phyloP scores from a whole-genome alignment of 306 rosid species.

The Astragalus membranaceus region DNA sequence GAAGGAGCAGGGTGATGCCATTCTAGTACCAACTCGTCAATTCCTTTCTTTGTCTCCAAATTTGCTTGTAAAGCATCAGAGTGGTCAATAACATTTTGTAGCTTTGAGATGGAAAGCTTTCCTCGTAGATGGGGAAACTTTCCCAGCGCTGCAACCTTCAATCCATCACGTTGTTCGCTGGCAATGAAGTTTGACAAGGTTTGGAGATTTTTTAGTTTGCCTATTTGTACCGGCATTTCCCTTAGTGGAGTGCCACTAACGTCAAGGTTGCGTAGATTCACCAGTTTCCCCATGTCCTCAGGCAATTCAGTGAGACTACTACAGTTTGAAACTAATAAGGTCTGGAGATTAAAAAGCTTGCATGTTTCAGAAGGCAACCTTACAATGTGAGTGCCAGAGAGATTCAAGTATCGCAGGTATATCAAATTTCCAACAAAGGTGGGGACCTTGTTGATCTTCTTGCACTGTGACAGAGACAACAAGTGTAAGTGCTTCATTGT shows the following conservation, averaged over 20 bases:
- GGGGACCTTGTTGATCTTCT: background rate
- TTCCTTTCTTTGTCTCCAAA: background rate
- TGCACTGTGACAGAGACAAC: background rate
- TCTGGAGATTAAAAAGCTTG: conserved; percentile 18
- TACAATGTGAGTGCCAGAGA: background rate
- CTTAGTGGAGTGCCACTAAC: background rate
- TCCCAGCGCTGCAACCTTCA: background rate
- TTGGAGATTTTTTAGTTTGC: background rate
- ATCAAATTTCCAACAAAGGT: conserved; percentile 12
- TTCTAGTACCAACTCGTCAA: background rate
- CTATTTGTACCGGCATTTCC: background rate
- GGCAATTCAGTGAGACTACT: background rate
- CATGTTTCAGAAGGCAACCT: conserved; percentile 3
- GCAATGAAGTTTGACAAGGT: conserved; percentile 2
- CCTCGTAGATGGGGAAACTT: background rate
- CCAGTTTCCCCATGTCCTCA: background rate
- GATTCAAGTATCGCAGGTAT: conserved; percentile 19
- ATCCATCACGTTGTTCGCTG: background rate
- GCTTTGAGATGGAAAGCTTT: background rate
- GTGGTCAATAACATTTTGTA: background rate
- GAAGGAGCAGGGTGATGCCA: background rate
- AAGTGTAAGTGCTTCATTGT: background rate
- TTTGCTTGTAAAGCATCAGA: background rate
- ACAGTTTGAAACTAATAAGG: conserved; percentile 6
- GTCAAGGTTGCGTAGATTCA: background rate